Conservation (phyloP, 441 rosid genomes). For the Euphorbia schlechtendalii region DNA sequence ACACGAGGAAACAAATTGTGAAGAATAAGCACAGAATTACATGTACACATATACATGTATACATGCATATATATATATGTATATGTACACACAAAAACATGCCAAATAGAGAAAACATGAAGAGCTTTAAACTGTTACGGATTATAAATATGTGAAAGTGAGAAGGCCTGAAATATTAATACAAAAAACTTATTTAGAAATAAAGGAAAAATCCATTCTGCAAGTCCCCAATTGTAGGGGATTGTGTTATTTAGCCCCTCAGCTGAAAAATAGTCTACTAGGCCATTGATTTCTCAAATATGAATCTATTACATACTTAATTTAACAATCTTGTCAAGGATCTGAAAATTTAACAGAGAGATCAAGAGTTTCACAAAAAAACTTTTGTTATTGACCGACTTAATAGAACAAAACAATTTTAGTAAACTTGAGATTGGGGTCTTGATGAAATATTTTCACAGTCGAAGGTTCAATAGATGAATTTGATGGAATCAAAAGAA, state of each 20-base stretch:
- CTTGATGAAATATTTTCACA: neutral
- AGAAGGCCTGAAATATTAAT: neutral
- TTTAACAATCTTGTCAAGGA: no score
- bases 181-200: no score
- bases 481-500: no score
- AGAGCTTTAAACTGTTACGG: neutral
- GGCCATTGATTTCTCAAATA: neutral
- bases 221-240: neutral
- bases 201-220: neutral
- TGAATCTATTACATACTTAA: neutral
- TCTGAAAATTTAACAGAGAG: no score
- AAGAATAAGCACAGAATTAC: neutral
- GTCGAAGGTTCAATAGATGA: neutral
- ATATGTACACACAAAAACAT: no score
- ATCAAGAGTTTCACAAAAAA: no score
- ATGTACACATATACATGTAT: neutral
- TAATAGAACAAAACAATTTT: no score
- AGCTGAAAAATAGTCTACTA: neutral
- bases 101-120: neutral
- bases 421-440: no score
- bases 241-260: neutral
- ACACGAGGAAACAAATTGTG: neutral
- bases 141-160: neutral
- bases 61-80: no score
- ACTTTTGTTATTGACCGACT: no score